Percentiles rank a stretch among this genome's conserved stretches.
phyloP scores from a whole-genome alignment of 2,329 filamentous ascomycete genomes.

The Colletotrichum sp. region DNA sequence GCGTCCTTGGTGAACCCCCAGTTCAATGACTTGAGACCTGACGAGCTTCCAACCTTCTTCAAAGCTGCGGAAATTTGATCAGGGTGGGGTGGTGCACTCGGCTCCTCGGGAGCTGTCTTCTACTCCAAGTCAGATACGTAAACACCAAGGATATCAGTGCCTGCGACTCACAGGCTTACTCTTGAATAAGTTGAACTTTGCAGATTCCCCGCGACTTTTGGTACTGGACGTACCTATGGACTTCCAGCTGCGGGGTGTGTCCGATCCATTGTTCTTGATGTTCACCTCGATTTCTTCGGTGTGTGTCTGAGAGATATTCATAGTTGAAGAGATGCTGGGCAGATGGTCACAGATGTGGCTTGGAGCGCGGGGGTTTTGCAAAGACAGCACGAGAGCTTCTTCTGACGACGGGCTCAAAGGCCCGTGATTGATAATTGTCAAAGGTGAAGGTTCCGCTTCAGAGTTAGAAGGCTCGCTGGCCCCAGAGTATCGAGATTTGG shows the following conservation, averaged over 20 bases:
- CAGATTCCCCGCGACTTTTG: not conserved
- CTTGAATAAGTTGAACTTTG: not conserved
- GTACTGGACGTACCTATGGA: not conserved
- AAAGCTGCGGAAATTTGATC: not conserved
- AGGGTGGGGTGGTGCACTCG: not conserved
- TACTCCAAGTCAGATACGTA: not conserved
- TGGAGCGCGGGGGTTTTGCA: conserved; percentile 39
- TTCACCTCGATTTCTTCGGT: not conserved
- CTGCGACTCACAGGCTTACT: not conserved
- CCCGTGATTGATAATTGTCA: not conserved
- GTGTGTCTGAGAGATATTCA: not conserved
- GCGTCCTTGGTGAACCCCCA: conserved; percentile 8
- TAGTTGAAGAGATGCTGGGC: conserved; percentile 4
- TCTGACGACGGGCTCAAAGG: conserved; percentile 50
- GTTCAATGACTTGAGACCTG: not conserved
- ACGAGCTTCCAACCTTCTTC: not conserved
- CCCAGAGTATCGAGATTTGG: conserved; percentile 27
- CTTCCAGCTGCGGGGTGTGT: not conserved
- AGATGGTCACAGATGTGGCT: not conserved
- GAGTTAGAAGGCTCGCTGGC: conserved; percentile 33
- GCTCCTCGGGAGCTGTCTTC: not conserved
- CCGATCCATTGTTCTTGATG: not conserved
- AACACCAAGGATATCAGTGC: not conserved
- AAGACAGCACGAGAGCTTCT: conserved; percentile 50
- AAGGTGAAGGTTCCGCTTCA: not conserved